A percentile compares a stretch with the other conserved stretches of the same genome.
phyloP scores from a whole-genome alignment of 306 rosid species.

The Vachellia collinsii region DNA sequence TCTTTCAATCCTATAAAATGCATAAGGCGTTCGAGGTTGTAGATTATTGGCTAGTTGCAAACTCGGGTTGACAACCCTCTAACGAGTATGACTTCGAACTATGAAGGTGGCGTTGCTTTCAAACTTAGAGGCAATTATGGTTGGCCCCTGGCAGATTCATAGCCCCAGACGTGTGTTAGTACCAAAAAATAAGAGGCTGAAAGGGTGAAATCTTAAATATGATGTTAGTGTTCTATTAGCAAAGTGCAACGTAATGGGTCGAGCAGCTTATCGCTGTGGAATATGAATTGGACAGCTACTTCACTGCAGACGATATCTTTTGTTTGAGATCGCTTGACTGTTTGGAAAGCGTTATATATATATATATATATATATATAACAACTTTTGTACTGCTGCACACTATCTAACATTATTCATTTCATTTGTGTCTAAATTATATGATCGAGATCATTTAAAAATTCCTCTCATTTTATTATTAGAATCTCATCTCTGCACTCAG shows the following conservation, averaged over 20 bases:
- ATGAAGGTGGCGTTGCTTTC: neutral
- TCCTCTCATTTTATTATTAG: no score
- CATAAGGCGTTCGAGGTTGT: conserved; percentile 66
- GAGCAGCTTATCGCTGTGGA: conserved; percentile 5
- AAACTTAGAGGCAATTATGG: neutral
- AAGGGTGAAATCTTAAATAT: neutral
- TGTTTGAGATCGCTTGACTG: neutral
- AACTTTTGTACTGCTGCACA: no score
- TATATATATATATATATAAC: neutral
- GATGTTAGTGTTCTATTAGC: neutral
- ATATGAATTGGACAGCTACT: conserved; percentile 18
- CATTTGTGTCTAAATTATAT: no score
- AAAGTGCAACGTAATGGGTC: neutral
- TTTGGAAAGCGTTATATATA: neutral
- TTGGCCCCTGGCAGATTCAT: neutral
- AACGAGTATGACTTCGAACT: neutral
- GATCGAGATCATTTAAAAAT: no score
- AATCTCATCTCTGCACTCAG: no score
- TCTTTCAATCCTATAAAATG: conserved; percentile 62
- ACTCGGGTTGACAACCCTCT: neutral
- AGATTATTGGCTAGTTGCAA: neutral
- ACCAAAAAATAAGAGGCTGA: neutral
- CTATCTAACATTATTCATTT: no score
- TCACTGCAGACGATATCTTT: neutral
- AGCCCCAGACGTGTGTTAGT: neutral